Percentiles rank a stretch among this genome's conserved stretches.
Evolutionary conservation across 768 basidiomycete species (phyloP).

Genomic region (Trichaptum fuscoviolaceum): DNA sequence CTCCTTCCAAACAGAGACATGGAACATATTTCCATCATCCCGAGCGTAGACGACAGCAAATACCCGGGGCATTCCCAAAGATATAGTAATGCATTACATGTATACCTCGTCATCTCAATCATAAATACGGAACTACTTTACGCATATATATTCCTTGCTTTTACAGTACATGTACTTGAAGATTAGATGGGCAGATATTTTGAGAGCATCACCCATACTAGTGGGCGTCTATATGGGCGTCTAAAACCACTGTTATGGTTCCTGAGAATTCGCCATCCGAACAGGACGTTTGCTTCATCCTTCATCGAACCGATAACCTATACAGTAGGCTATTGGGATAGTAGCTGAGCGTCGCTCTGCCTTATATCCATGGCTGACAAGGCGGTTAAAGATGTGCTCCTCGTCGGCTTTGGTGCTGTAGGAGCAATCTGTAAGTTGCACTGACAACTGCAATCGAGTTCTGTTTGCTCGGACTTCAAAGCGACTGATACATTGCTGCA

Average conservation of each 20-base stretch:
- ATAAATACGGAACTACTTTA: constrained; percentile 34
- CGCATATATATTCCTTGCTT: too few species aligned
- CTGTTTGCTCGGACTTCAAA: not conserved
- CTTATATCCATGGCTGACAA: not conserved
- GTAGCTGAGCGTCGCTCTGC: too few species aligned
- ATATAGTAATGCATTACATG: not conserved
- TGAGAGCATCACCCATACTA: too few species aligned
- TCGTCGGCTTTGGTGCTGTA: constrained; percentile 64
- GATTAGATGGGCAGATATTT: too few species aligned
- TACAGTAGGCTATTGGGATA: too few species aligned
- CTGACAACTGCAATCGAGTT: not conserved
- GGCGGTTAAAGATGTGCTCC: constrained; percentile 41
- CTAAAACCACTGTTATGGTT: too few species aligned
- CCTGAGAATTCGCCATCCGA: too few species aligned
- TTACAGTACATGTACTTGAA: too few species aligned
- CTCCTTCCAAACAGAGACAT: constrained; percentile 40
- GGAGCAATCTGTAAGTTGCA: constrained; percentile 54
- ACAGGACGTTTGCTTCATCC: too few species aligned
- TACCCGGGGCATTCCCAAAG: constrained; percentile 55
- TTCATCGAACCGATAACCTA: too few species aligned
- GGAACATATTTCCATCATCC: constrained; percentile 86
- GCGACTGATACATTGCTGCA: too few species aligned
- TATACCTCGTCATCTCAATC: constrained; percentile 7
- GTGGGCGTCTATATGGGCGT: too few species aligned
- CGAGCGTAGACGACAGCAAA: constrained; percentile 51